Base-by-base conservation (phyloP, 1,284 basidiomycete species). In the Phaffia rhodozyma region DNA sequence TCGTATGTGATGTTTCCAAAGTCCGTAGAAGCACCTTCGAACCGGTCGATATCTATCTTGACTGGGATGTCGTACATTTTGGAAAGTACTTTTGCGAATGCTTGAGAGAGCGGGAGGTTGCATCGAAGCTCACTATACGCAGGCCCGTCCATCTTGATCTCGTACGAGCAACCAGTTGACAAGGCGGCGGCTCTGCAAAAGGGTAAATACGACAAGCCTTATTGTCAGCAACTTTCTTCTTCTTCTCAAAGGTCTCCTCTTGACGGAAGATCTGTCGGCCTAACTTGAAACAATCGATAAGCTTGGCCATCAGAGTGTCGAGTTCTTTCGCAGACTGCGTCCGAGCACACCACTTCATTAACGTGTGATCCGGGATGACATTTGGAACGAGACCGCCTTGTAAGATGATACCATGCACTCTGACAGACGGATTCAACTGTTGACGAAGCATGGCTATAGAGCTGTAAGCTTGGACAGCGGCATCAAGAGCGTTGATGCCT, bases 391-490 rank as follows among this genome's bases (percentile, higher is more conserved):
- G 1, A 86, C 89, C 0, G 88, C 90, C 72, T 91, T 89, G 52
- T 89, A 81, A 5, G 89, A 89, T 71, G 91, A 91, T 65, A 81
- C 80, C 29, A 85, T 90, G 74, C 90, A 86, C 87, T 87, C 89
- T 21, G 86, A 74, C 47, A 67, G n/a, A 67, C 68, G 9, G 57
- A 18, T 54, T 67, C 62, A 27, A 43, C 20, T 6, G 58, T 49
- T 9, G 58, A 59, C 70, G 50, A 68, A 30, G 56, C 29, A 32
- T 34, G 7, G 59, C 61, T 53, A 66, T 57, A 30, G 70, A 50
- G 18, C 54, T 51, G 54, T 91, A 91, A 0, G 88, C 85, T 11
- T 88, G 75, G 69, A 90, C 86, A 1, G 87, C 87, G 0, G 88
- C 89, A 71, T 91, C 89, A 49, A 89, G 81, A 4, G 89, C 87